These are phyloP conservation scores for Linanthus parryae DNA, from an alignment of 148 eudicot species.

Conservation along the genomic window DNA sequence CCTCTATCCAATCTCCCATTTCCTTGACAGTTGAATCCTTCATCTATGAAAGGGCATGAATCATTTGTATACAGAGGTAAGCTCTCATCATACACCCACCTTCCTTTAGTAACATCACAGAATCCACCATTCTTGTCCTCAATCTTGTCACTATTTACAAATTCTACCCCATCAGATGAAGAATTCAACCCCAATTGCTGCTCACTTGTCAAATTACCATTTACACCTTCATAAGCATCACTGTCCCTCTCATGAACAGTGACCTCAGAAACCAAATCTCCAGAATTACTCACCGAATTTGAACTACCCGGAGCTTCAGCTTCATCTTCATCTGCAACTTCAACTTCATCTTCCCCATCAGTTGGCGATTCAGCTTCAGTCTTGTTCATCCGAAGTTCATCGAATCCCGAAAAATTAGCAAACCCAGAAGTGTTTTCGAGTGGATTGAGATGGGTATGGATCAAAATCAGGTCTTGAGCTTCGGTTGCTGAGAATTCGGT, in stretches of 20 bases:
- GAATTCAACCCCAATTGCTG: neutral
- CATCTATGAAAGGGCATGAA: constrained; percentile 83
- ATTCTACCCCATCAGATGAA: constrained; percentile 15
- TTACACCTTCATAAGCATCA: constrained; percentile 9
- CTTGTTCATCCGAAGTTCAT: constrained; percentile 11
- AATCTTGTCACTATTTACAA: constrained; percentile 10
- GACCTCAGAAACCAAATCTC: constrained; percentile 2
- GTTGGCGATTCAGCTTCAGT: neutral
- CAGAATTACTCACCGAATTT: too few relatives aligned
- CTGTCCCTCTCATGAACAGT: neutral
- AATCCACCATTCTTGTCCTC: constrained; percentile 16
- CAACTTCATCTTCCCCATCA: neutral
- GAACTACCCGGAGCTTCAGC: too few relatives aligned
- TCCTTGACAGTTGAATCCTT: constrained; percentile 74
- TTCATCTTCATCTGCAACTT: too few relatives aligned
- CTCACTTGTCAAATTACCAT: constrained; percentile 6
- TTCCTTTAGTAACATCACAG: constrained; percentile 74
- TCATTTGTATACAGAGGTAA: constrained; percentile 69
- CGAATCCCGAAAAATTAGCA: constrained; percentile 5
- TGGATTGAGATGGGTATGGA: constrained; percentile 27
- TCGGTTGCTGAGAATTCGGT: constrained; percentile 24
- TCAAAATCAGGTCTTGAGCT: constrained; percentile 8
- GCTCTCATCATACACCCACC: constrained; percentile 77
- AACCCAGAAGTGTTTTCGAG: constrained; percentile 23
- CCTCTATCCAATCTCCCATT: constrained; percentile 75